These are phyloP conservation scores for Blastobotrys malaysiensis DNA, from an alignment of 1,139 yeast genomes.

Conservation along the genomic window DNA sequence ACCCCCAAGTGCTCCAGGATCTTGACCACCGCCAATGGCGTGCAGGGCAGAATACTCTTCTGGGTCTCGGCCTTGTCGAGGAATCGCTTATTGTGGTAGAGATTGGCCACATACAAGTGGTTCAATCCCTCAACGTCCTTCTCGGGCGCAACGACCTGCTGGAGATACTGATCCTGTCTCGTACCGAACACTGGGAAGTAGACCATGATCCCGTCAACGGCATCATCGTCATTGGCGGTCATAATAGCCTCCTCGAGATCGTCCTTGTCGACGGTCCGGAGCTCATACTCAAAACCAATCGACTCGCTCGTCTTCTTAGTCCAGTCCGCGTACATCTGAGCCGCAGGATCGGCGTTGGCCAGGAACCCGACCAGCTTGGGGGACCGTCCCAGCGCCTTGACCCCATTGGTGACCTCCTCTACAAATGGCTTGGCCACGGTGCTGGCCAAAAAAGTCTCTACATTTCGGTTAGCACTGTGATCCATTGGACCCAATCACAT, in stretches of 20 bases:
- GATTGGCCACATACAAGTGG: constrained; percentile 83
- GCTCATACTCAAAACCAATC: constrained; percentile 78
- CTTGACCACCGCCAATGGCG: constrained; percentile 92
- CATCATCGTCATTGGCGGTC: constrained; percentile 70
- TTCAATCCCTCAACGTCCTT: constrained; percentile 96
- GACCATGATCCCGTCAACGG: constrained; percentile 92
- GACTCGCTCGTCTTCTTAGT: constrained; percentile 85
- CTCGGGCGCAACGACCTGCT: constrained; percentile 77
- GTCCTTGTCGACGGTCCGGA: constrained; percentile 69
- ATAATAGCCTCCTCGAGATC: constrained; percentile 78
- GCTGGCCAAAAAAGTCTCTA: constrained; percentile 80
- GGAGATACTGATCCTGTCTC: constrained; percentile 89
- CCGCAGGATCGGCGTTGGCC: constrained; percentile 94
- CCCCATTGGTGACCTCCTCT: constrained; percentile 62
- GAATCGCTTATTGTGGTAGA: constrained; percentile 86
- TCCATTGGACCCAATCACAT: neutral
- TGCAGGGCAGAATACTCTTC: constrained; percentile 90
- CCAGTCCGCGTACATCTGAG: constrained; percentile 92
- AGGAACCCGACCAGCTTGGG: constrained; percentile 86
- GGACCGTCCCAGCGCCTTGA: constrained; percentile 43
- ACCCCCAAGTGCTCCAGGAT: constrained; percentile 85
- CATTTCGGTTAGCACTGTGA: constrained; percentile 1
- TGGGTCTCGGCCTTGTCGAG: constrained; percentile 61
- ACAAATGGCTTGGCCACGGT: constrained; percentile 77
- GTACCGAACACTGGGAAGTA: constrained; percentile 97